Evolutionary conservation across 164 flowering plant species (phyloP).

Genomic region (Litsea cubeba): DNA sequence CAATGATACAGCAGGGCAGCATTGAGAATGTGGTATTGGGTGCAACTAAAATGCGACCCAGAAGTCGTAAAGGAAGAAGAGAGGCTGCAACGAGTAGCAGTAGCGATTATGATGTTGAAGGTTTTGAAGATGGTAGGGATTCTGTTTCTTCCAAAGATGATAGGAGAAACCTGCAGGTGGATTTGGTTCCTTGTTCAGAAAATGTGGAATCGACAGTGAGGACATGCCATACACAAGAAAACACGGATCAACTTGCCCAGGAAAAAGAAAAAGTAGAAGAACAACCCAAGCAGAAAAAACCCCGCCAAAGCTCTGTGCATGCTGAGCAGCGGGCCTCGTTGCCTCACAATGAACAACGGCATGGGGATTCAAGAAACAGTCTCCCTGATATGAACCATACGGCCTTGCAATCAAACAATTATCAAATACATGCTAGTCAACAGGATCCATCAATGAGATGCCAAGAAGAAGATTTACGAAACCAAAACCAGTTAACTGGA

Average conservation of each 20-base stretch:
- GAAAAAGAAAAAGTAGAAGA: conserved; percentile 30
- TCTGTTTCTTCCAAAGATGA: conserved; percentile 65
- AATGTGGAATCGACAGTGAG: not conserved
- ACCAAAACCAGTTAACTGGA: conserved; percentile 19
- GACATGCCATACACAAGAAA: not conserved
- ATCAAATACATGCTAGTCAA: conserved; percentile 20
- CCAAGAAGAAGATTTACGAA: conserved; percentile 27
- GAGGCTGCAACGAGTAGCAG: conserved; percentile 40
- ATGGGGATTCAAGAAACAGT: conserved; percentile 20
- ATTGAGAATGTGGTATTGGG: conserved; percentile 56
- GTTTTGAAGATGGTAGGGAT: conserved; percentile 37
- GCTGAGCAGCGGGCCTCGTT: conserved; percentile 18
- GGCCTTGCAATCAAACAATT: conserved; percentile 18
- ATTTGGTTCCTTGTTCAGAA: conserved; percentile 19
- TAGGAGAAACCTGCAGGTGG: conserved; percentile 29
- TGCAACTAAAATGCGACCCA: conserved; percentile 41
- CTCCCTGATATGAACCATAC: conserved; percentile 43
- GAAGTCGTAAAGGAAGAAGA: conserved; percentile 28
- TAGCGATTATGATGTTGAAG: conserved; percentile 71
- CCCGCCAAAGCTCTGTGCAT: conserved; percentile 16
- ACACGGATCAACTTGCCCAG: conserved; percentile 8
- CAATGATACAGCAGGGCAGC: conserved; percentile 44
- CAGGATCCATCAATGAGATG: conserved; percentile 18
- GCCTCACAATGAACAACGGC: conserved; percentile 13
- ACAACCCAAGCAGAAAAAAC: conserved; percentile 31